Conservation (phyloP, 768 basidiomycete species). For the Clavulina sp. region DNA sequence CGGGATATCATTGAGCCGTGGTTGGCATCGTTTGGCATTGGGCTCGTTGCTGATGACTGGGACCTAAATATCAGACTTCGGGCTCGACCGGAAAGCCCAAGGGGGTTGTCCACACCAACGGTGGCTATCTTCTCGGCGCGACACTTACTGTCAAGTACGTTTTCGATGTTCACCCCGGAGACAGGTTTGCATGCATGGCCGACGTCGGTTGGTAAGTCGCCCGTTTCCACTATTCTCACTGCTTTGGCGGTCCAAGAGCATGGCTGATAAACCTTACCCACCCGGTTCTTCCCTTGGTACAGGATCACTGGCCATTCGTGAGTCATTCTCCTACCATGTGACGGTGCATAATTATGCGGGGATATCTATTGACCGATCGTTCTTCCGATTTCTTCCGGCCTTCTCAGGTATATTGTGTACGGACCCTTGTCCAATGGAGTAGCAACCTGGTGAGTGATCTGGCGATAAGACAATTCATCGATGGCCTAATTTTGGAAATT, state of each 20-base stretch:
- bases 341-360: no score
- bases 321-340: no score
- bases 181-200: constrained; percentile 95
- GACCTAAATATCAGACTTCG: constrained; percentile 43
- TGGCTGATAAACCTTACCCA: neutral
- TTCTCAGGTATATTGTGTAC: constrained; percentile 69
- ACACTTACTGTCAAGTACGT: constrained; percentile 91
- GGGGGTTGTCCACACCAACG: constrained; percentile 33
- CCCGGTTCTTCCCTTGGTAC: no score
- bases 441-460: constrained; percentile 32
- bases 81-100: constrained; percentile 94
- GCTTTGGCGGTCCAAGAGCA: neutral
- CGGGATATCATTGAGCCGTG: neutral
- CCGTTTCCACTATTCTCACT: neutral
- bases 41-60: constrained; percentile 5
- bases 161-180: constrained; percentile 93
- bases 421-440: constrained; percentile 80
- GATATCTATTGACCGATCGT: no score
- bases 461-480: neutral
- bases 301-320: neutral
- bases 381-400: constrained; percentile 6
- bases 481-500: constrained; percentile 20
- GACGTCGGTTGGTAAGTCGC: constrained; percentile 75
- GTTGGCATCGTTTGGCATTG: neutral
- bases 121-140: constrained; percentile 73